phyloP scores from a whole-genome alignment of 2,329 filamentous ascomycete species.

The Talaromyces sp. region DNA sequence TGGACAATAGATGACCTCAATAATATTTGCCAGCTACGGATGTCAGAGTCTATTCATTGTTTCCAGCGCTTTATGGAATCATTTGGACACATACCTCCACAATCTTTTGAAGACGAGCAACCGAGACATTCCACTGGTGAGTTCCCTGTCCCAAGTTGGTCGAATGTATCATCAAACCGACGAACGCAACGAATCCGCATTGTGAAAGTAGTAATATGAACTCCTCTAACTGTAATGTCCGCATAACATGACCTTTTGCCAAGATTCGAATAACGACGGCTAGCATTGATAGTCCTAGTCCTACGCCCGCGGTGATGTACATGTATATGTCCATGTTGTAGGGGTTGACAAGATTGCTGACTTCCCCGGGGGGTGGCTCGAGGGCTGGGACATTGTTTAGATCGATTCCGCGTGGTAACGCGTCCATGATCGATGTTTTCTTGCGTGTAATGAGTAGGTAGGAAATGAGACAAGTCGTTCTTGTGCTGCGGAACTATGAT shows the following conservation, averaged over 20 bases:
- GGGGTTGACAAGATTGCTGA: constrained; percentile 1
- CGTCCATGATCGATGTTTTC: not conserved
- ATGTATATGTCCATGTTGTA: not conserved
- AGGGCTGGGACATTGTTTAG: not conserved
- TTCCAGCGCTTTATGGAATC: not conserved
- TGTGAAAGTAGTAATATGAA: not conserved
- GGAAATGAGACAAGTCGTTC: not conserved
- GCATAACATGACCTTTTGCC: not conserved
- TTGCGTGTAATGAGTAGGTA: not conserved
- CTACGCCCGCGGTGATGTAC: constrained; percentile 2
- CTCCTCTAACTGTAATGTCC: constrained; percentile 1
- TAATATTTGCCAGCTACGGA: constrained; percentile 3
- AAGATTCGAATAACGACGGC: constrained; percentile 3
- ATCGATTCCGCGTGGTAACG: too few relatives aligned
- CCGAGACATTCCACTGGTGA: constrained; percentile 6
- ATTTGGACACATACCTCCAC: not conserved
- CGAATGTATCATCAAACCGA: constrained; percentile 1
- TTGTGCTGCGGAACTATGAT: not conserved
- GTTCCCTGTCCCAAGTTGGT: constrained; percentile 1
- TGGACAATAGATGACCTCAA: constrained; percentile 5
- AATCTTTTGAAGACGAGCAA: not conserved
- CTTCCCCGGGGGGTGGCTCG: not conserved
- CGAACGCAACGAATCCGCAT: not conserved
- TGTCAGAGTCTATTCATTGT: not conserved
- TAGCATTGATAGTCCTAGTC: not conserved